These are phyloP conservation scores for Geotrichum bryndzae DNA, from an alignment of 1,139 yeast species.

Conservation along the genomic window DNA sequence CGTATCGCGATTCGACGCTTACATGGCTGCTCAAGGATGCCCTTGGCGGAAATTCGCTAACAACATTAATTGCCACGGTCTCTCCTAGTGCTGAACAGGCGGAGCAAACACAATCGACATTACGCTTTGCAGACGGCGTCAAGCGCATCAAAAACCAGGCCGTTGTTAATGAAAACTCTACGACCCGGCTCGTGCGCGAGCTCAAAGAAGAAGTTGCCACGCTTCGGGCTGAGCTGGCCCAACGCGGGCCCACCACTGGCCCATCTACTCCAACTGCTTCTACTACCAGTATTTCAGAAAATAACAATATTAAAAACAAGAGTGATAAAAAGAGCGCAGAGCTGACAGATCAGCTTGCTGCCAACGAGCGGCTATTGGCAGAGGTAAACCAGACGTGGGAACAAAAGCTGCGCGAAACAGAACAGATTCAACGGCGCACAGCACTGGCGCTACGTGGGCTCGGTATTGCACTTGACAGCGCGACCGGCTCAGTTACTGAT, in stretches of 20 bases:
- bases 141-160: constrained; percentile 25
- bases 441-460: constrained; percentile 29
- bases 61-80: constrained; percentile 61
- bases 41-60: constrained; percentile 61
- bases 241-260: neutral
- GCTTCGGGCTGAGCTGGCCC: constrained; percentile 21
- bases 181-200: constrained; percentile 29
- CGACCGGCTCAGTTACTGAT: constrained; percentile 17
- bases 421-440: constrained; percentile 24
- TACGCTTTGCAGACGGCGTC: constrained; percentile 47
- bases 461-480: constrained; percentile 22
- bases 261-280: neutral
- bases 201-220: constrained; percentile 27
- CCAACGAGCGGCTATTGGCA: constrained; percentile 27
- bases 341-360: constrained; percentile 24
- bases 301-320: constrained; percentile 2
- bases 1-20: constrained; percentile 56
- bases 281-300: neutral
- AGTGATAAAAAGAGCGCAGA: constrained; percentile 18
- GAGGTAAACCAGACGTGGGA: constrained; percentile 31
- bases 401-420: constrained; percentile 25
- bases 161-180: constrained; percentile 23
- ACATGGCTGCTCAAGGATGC: constrained; percentile 60
- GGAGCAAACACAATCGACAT: constrained; percentile 59
- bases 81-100: constrained; percentile 51